Base-by-base conservation (phyloP, 306 rosid genomes). In the Citrullus amarus region DNA sequence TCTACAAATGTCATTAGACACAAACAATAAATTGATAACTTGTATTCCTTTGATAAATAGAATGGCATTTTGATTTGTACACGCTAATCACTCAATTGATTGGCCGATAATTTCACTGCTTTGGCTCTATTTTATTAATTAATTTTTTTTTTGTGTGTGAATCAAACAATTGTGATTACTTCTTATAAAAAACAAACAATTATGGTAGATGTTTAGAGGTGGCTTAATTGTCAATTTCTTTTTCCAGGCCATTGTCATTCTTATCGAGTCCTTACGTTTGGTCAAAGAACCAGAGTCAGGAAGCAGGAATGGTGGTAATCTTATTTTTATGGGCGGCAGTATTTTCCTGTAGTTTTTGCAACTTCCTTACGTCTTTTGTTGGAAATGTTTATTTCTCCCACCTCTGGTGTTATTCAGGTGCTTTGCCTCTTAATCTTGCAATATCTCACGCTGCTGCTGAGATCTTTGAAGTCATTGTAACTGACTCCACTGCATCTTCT, bases 401-500 rank as follows among this genome's bases (percentile, higher is more conserved):
- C 38, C 36, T 77, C 74, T 54, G 30, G 76, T 68, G 48, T 77
- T 77, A 22, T 85, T 80, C 97, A 95, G 99, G 97, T 80, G 92
- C 95, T 68, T 86, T 90, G 79, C 90, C 97, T 4, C 83, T 88
- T 80, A 92, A 88, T 86, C 92, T 95, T 60, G 96, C 97, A 48
- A 89, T 95, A 82, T 91, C 92, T 83, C 97, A 95, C 84, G 88
- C 99, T 25, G 97, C 88, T 83, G 97, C 99, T 57, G 99, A 95
- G 93, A 92, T 95, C 59, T 90, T 95, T 91, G 97, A 95, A 95
- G 97, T 88, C 77, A 86, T 95, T 69, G 99, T 95, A 84, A 88
- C 92, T 12, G 99, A 95, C 84, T 92, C 93, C 58, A 90, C 92
- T 80, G 90, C 99, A 68, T 88, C 95, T 12, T 86, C 99, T 77